A percentile compares a stretch with the other conserved stretches of the same genome.
phyloP scores from a whole-genome alignment of 140 eudicot species.

The Flaveria floridana region DNA sequence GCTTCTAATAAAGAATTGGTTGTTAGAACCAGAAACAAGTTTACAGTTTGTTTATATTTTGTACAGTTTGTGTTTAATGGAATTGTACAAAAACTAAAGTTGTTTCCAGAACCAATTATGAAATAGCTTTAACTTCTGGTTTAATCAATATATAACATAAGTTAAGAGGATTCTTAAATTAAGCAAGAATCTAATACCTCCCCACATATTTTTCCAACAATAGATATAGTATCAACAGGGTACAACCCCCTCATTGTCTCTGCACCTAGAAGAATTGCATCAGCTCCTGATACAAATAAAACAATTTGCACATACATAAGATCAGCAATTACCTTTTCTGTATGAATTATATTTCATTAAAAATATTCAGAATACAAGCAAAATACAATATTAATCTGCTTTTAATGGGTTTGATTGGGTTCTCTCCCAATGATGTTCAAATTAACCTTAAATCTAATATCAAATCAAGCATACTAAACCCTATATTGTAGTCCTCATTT shows the following conservation, averaged over 20 bases:
- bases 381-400: background rate
- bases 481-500: background rate
- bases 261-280: constrained; percentile 82
- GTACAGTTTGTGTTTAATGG: background rate
- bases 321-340: background rate
- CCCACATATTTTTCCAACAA: constrained; percentile 73
- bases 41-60: background rate
- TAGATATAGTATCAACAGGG: constrained; percentile 69
- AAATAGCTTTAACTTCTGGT: background rate
- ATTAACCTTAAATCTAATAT: background rate
- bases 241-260: constrained; percentile 71
- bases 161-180: background rate
- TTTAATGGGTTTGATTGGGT: background rate
- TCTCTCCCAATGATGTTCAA: background rate
- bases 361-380: background rate
- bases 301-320: constrained; percentile 12
- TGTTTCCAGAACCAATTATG: background rate
- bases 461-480: background rate
- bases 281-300: constrained; percentile 46
- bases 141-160: background rate
- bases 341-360: too few relatives aligned
- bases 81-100: background rate
- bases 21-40: background rate
- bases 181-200: constrained; percentile 45
- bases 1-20: background rate